Percentiles rank a stretch among this genome's conserved stretches.
phyloP scores from a whole-genome alignment of 495 filamentous ascomycete species.

The Talaromyces wortmannii region DNA sequence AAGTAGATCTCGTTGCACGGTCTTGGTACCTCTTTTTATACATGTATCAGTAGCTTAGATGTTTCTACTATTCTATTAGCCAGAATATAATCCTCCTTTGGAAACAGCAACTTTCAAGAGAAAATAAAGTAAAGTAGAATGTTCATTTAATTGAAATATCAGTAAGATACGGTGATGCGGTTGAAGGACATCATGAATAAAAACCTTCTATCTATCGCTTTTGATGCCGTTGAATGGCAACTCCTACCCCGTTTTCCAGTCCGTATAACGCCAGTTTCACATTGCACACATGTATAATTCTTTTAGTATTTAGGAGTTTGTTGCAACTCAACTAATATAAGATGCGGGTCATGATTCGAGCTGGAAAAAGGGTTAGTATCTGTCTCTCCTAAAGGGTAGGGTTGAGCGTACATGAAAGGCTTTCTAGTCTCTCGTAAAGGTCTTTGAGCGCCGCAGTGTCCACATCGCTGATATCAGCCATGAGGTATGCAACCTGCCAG shows the following conservation, averaged over 20 bases:
- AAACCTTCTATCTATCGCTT: constrained; percentile 3
- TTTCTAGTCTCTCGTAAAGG: constrained; percentile 75
- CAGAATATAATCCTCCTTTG: too few relatives aligned
- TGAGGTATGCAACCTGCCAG: constrained; percentile 76
- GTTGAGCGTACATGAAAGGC: constrained; percentile 63
- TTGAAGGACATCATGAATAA: constrained; percentile 1
- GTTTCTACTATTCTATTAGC: too few relatives aligned
- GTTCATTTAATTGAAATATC: background rate
- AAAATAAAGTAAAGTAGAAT: too few relatives aligned
- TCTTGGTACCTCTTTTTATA: too few relatives aligned
- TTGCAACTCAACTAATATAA: constrained; percentile 56
- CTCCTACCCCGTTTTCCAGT: background rate
- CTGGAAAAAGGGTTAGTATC: constrained; percentile 25
- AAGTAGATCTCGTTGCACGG: too few relatives aligned
- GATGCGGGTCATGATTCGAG: constrained; percentile 80
- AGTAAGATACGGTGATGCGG: background rate
- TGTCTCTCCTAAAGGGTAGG: background rate
- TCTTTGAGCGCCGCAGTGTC: constrained; percentile 74
- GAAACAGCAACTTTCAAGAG: too few relatives aligned
- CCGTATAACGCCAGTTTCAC: constrained; percentile 1
- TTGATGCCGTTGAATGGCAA: constrained; percentile 9
- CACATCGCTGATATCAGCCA: constrained; percentile 94
- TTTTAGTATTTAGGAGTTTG: background rate
- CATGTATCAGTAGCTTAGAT: too few relatives aligned
- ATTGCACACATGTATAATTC: constrained; percentile 2